These are phyloP conservation scores for Fimicolochytrium jonesii DNA, from an alignment of 192 early-diverging fungal species.

Conservation along the genomic window DNA sequence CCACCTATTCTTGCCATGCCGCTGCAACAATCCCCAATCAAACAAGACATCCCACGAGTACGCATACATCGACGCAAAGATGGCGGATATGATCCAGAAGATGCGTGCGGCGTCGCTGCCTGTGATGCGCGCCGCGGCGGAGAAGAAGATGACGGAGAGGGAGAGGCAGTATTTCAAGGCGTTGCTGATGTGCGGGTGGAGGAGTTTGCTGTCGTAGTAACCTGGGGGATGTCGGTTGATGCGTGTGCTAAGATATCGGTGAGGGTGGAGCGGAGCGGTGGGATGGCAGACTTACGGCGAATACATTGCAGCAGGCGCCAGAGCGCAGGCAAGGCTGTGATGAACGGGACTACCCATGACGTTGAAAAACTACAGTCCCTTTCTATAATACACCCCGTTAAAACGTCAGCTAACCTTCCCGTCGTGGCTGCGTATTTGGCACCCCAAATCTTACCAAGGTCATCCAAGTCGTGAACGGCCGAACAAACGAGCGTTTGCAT, in stretches of 20 bases:
- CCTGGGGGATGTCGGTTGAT: background rate
- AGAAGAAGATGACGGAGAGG: conserved; percentile 30
- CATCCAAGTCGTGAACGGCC: conserved; percentile 14
- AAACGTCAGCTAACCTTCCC: background rate
- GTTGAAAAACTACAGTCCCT: conserved; percentile 22
- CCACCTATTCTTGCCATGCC: conserved; percentile 27
- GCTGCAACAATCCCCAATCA: conserved; percentile 36
- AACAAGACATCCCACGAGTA: conserved; percentile 42
- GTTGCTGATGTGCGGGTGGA: conserved; percentile 41
- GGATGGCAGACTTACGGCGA: conserved; percentile 12
- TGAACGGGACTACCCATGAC: conserved; percentile 30
- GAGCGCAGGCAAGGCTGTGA: conserved; percentile 29
- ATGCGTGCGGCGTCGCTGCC: background rate
- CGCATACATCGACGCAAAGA: conserved; percentile 26
- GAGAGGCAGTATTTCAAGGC: conserved; percentile 38
- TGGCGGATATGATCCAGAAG: conserved; percentile 35
- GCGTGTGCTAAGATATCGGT: background rate
- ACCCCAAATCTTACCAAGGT: conserved; percentile 5
- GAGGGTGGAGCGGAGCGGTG: background rate
- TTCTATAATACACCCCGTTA: background rate
- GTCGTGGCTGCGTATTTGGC: too few species aligned
- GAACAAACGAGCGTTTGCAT: conserved; percentile 27
- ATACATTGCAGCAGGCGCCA: conserved; percentile 35
- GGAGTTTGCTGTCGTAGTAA: conserved; percentile 24
- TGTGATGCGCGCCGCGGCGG: conserved; percentile 21